Conservation (phyloP, 345 rosid genomes). For the Citrus unshiu region DNA sequence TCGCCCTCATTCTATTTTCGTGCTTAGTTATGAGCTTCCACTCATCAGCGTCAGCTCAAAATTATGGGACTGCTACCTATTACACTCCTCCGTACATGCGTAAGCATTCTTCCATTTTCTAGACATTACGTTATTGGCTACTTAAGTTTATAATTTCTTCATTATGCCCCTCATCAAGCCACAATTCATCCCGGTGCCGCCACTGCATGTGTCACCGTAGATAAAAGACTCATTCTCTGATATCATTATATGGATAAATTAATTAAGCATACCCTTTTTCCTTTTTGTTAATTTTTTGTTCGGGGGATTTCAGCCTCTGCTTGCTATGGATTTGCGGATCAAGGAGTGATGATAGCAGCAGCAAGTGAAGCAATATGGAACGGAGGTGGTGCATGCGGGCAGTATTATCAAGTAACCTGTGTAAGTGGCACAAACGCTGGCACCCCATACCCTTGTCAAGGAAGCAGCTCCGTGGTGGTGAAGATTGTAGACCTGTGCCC, state of each 20-base stretch:
- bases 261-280: too few relatives aligned
- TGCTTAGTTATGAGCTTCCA: background rate
- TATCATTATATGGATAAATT: too few relatives aligned
- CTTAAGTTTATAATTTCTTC: too few relatives aligned
- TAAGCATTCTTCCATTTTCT: background rate
- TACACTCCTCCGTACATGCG: background rate
- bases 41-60: background rate
- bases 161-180: too few relatives aligned
- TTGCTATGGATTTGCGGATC: slow-evolving; percentile 14
- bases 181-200: too few relatives aligned
- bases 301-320: slow-evolving; percentile 3
- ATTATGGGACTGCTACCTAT: background rate
- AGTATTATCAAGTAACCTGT: slow-evolving; percentile 13
- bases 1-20: background rate
- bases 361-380: slow-evolving; percentile 12
- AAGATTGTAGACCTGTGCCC: slow-evolving; percentile 6
- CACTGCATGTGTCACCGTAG: too few relatives aligned
- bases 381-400: slow-evolving; percentile 6
- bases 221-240: too few relatives aligned
- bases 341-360: slow-evolving; percentile 20
- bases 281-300: background rate
- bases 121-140: too few relatives aligned
- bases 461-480: background rate
- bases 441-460: slow-evolving; percentile 1
- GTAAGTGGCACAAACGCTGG: slow-evolving; percentile 14